Evolutionary conservation across 2,329 filamentous ascomycete genomes (phyloP).

Genomic region (Fusarium incarnatum): DNA sequence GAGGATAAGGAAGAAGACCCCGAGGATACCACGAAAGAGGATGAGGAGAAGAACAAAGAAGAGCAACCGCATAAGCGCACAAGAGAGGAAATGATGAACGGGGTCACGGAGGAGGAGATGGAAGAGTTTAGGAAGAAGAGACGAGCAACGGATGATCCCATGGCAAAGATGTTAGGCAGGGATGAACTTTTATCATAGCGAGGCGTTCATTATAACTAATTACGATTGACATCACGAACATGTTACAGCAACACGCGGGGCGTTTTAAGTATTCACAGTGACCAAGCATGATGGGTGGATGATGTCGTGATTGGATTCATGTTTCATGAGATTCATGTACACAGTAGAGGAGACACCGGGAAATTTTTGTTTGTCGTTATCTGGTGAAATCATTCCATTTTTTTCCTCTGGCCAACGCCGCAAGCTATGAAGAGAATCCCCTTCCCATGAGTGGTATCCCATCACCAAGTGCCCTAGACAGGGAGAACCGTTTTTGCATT

Average conservation of each 20-base stretch:
- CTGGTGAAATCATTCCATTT: slow-evolving; percentile 57
- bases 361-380: slow-evolving; percentile 42
- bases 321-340: slow-evolving; percentile 43
- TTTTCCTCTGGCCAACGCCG: slow-evolving; percentile 64
- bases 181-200: slow-evolving; percentile 63
- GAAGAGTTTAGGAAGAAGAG: slow-evolving; percentile 85
- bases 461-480: slow-evolving; percentile 48
- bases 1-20: slow-evolving; percentile 48
- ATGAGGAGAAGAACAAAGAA: slow-evolving; percentile 50
- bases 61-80: slow-evolving; percentile 73
- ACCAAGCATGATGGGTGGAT: slow-evolving; percentile 7
- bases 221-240: neutral
- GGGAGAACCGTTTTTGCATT: slow-evolving; percentile 49
- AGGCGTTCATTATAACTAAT: neutral
- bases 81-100: slow-evolving; percentile 80
- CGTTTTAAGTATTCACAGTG: slow-evolving; percentile 18
- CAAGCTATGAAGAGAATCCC: slow-evolving; percentile 61
- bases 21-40: slow-evolving; percentile 43
- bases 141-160: slow-evolving; percentile 82
- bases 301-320: slow-evolving; percentile 39
- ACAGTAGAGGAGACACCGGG: slow-evolving; percentile 40
- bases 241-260: neutral
- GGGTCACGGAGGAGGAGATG: slow-evolving; percentile 84
- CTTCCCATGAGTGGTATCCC: slow-evolving; percentile 55
- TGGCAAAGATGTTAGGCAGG: slow-evolving; percentile 83